Evolutionary conservation across 345 rosid species (phyloP).

Genomic region (Psidium guajava): DNA sequence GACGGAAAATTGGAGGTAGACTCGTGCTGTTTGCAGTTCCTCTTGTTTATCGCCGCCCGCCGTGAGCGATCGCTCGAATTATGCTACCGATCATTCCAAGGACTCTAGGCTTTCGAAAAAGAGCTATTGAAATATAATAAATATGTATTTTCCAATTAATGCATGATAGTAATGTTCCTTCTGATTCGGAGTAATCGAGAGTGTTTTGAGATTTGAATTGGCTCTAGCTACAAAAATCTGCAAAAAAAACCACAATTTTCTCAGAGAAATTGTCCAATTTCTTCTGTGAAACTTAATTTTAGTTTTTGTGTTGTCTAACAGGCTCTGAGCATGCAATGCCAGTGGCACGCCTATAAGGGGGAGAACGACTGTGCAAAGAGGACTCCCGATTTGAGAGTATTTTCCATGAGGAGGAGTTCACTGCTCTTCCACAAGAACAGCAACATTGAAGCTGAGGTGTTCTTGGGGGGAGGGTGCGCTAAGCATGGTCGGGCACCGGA

Average conservation of each 20-base stretch:
- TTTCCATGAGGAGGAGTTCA: constrained; percentile 30
- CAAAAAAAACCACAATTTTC: background rate
- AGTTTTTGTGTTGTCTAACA: background rate
- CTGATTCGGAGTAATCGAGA: background rate
- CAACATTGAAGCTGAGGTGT: constrained; percentile 24
- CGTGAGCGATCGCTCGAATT: background rate
- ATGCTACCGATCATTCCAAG: background rate
- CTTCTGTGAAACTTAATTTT: background rate
- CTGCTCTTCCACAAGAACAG: constrained; percentile 1
- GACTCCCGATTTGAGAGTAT: constrained; percentile 8
- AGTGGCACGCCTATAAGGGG: constrained; percentile 38
- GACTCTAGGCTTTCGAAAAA: background rate
- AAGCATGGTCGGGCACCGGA: constrained; percentile 9
- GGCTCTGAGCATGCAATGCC: constrained; percentile 31
- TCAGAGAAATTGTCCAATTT: background rate
- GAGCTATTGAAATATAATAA: background rate
- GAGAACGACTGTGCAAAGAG: constrained; percentile 8
- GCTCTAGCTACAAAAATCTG: background rate
- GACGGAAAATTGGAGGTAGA: background rate
- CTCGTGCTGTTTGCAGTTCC: background rate
- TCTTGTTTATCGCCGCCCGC: background rate
- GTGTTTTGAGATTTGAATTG: background rate
- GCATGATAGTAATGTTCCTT: background rate
- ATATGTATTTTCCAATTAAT: background rate
- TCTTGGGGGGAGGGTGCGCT: constrained; percentile 9